phyloP scores from a whole-genome alignment of 2,329 filamentous ascomycete genomes.

The Lachnellula cervina region DNA sequence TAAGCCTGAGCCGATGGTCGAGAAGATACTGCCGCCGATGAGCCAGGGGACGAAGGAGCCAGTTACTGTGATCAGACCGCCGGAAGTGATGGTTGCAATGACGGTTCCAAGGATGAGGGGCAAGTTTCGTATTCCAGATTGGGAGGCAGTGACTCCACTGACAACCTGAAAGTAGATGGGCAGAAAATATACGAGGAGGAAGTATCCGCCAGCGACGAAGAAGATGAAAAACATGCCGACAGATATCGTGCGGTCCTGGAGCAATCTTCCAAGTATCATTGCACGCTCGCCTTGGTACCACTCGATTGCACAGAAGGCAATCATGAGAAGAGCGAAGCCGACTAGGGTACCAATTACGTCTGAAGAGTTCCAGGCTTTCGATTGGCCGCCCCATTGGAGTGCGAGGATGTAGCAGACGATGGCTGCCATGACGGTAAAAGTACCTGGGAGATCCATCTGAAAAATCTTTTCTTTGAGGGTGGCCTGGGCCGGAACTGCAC shows the following conservation, averaged over 20 bases:
- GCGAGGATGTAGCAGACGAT: conserved; percentile 42
- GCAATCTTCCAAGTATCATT: conserved; percentile 44
- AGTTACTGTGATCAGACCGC: conserved; percentile 29
- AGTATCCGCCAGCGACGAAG: conserved; percentile 40
- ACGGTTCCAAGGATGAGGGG: conserved; percentile 33
- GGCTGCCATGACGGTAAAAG: conserved; percentile 41
- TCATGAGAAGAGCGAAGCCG: conserved; percentile 31
- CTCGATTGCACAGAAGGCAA: conserved; percentile 35
- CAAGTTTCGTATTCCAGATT: conserved; percentile 36
- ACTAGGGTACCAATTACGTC: conserved; percentile 41
- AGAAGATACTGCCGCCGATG: conserved; percentile 27
- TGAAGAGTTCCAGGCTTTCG: conserved; percentile 39
- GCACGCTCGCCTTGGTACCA: conserved; percentile 43
- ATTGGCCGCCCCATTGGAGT: conserved; percentile 44
- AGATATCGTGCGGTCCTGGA: conserved; percentile 41
- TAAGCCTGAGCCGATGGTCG: conserved; percentile 44
- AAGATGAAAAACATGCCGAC: conserved; percentile 38
- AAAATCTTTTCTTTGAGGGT: conserved; percentile 40
- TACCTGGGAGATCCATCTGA: conserved; percentile 45
- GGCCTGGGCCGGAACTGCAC: conserved; percentile 35
- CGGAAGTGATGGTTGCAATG: conserved; percentile 33
- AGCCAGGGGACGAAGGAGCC: conserved; percentile 36
- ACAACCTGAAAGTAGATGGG: conserved; percentile 48
- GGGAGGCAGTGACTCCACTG: conserved; percentile 31
- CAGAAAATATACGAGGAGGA: conserved; percentile 43